These are phyloP conservation scores for Tripterygium wilfordii DNA, from an alignment of 177 flowering plant genomes.

Conservation along the genomic window DNA sequence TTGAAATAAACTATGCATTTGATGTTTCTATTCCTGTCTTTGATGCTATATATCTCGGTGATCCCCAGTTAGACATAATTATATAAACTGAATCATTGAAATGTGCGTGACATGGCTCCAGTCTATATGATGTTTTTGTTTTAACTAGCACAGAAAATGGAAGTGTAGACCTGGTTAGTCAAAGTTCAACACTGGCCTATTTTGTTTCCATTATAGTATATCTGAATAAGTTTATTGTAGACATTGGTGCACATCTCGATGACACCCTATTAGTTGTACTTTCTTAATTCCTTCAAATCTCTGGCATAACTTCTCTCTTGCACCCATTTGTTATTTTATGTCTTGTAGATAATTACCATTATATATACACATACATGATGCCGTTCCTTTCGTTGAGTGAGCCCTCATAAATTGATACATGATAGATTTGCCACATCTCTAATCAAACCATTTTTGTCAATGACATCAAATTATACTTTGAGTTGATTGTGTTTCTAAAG, in stretches of 20 bases:
- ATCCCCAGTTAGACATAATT: slow-evolving; percentile 16
- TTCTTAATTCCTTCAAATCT: slow-evolving; percentile 27
- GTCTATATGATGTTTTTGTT: slow-evolving; percentile 27
- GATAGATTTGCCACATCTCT: no score
- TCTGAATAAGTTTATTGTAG: slow-evolving; percentile 10
- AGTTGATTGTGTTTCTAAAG: no score
- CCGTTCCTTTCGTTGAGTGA: slow-evolving; percentile 18
- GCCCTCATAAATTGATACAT: no score
- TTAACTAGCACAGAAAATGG: slow-evolving; percentile 7
- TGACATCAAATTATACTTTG: no score
- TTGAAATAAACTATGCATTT: slow-evolving; percentile 44
- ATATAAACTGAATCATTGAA: slow-evolving; percentile 8
- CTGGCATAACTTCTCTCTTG: slow-evolving; percentile 7
- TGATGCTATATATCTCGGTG: no score
- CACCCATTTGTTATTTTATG: slow-evolving; percentile 18
- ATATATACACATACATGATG: no score
- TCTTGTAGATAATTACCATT: no score
- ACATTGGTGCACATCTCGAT: slow-evolving; percentile 29
- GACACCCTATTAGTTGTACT: slow-evolving; percentile 12
- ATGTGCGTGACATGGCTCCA: slow-evolving; percentile 39
- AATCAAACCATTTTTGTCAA: no score
- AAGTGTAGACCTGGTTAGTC: slow-evolving; percentile 26
- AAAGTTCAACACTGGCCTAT: slow-evolving; percentile 31
- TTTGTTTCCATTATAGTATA: slow-evolving; percentile 26
- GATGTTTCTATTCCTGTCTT: slow-evolving; percentile 83